Percentiles rank a stretch among this genome's conserved stretches.
These are phyloP conservation scores for Babesia divergens DNA, from an alignment of 169 alveolate genomes.

Conservation along the genomic window DNA sequence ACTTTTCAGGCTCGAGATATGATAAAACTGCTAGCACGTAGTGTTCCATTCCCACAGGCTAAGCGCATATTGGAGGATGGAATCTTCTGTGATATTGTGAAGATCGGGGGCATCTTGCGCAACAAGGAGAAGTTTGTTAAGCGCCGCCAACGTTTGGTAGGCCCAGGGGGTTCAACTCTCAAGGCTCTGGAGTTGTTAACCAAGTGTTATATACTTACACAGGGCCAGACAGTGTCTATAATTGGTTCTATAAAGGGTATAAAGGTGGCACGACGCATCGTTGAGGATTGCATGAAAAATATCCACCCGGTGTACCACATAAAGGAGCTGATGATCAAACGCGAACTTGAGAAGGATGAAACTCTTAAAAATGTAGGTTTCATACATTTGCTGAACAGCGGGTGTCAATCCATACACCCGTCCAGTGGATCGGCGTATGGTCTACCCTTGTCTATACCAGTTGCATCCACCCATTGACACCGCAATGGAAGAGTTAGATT, in stretches of 20 bases:
- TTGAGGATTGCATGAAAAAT: constrained; percentile 97
- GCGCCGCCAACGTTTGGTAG: constrained; percentile 98
- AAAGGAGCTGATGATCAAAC: constrained; percentile 97
- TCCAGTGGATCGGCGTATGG: too few relatives aligned
- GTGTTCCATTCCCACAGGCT: constrained; percentile 99
- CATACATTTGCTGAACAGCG: too few relatives aligned
- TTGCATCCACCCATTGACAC: background rate
- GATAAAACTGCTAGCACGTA: constrained; percentile 94
- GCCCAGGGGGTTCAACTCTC: constrained; percentile 98
- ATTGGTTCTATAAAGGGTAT: constrained; percentile 94
- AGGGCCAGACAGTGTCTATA: constrained; percentile 97
- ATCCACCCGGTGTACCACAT: constrained; percentile 98
- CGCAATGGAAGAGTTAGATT: constrained; percentile 20
- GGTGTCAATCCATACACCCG: too few relatives aligned
- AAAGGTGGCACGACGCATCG: constrained; percentile 92
- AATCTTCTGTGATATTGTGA: constrained; percentile 93
- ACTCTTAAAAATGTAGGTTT: constrained; percentile 76
- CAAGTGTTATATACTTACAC: constrained; percentile 96
- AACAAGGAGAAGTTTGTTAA: constrained; percentile 96
- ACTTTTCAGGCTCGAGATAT: constrained; percentile 91
- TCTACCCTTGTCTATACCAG: too few relatives aligned
- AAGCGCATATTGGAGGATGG: constrained; percentile 91
- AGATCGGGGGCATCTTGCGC: constrained; percentile 92
- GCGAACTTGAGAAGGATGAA: constrained; percentile 95
- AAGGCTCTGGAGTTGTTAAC: constrained; percentile 97